A percentile compares a stretch with the other conserved stretches of the same genome.
These are phyloP conservation scores for Epichloe amarillans DNA, from an alignment of 2,329 filamentous ascomycete species.

Conservation along the genomic window DNA sequence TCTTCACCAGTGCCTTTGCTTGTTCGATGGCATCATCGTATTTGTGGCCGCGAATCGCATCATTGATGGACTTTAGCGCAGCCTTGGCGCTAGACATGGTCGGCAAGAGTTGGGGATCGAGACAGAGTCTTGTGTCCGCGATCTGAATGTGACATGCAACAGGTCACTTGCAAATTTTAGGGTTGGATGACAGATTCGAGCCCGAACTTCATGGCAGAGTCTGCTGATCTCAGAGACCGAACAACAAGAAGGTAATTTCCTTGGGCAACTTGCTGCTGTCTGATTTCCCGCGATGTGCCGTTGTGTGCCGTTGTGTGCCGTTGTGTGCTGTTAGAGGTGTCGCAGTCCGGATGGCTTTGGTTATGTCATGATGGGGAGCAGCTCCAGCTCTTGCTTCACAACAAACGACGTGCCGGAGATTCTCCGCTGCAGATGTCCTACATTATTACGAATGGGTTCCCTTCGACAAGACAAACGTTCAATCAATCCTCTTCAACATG, in stretches of 20 bases:
- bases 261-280: not conserved
- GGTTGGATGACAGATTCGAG: not conserved
- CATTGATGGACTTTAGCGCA: slow-evolving; percentile 67
- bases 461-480: too few species aligned
- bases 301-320: not conserved
- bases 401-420: not conserved
- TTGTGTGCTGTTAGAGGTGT: too few species aligned
- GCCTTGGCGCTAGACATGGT: slow-evolving; percentile 49
- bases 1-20: slow-evolving; percentile 53
- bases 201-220: not conserved
- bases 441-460: too few species aligned
- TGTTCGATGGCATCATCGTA: slow-evolving; percentile 63
- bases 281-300: not conserved
- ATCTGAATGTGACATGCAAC: not conserved
- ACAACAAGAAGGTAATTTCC: not conserved
- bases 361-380: not conserved
- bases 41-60: slow-evolving; percentile 63
- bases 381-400: not conserved
- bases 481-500: too few species aligned
- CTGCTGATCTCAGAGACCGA: not conserved
- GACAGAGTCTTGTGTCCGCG: not conserved
- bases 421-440: not conserved
- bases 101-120: not conserved
- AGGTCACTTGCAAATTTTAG: not conserved
- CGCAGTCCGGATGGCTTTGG: not conserved